Conservation (phyloP, 345 rosid species). For the Passiflora organensis region DNA sequence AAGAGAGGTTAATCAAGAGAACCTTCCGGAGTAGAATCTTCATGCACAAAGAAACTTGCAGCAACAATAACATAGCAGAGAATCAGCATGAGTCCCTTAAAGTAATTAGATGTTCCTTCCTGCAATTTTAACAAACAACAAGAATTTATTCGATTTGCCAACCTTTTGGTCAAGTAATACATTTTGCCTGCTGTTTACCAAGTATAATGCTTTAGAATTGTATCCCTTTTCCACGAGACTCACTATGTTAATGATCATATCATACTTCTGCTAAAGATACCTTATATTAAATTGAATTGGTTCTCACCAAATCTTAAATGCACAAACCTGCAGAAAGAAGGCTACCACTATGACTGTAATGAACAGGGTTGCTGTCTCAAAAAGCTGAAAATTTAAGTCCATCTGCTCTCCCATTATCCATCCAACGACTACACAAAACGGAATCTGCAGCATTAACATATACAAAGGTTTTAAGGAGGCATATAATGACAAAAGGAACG, state of each 20-base stretch:
- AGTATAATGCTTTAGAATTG: too few species aligned
- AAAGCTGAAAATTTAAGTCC: conserved; percentile 83
- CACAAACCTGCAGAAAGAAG: conserved; percentile 72
- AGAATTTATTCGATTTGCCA: too few species aligned
- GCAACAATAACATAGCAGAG: background rate
- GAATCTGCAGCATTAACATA: conserved; percentile 43
- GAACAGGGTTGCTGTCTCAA: conserved; percentile 80
- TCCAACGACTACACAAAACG: conserved; percentile 69
- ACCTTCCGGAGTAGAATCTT: background rate
- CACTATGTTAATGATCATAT: background rate
- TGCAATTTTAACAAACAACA: background rate
- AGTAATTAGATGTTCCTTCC: background rate
- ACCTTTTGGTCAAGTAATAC: too few species aligned
- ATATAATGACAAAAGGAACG: conserved; percentile 1
- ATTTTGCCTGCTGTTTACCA: too few species aligned
- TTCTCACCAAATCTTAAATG: background rate
- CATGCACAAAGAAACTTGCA: background rate
- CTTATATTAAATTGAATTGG: background rate
- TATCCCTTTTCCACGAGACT: too few species aligned
- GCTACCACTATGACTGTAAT: conserved; percentile 76
- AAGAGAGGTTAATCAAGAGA: background rate
- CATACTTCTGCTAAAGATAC: too few species aligned
- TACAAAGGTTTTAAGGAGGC: background rate
- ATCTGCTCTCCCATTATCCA: conserved; percentile 75
- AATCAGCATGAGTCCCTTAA: background rate